These are phyloP conservation scores for Stereocaulon alpinum DNA, from an alignment of 495 filamentous ascomycete genomes.

Conservation along the genomic window DNA sequence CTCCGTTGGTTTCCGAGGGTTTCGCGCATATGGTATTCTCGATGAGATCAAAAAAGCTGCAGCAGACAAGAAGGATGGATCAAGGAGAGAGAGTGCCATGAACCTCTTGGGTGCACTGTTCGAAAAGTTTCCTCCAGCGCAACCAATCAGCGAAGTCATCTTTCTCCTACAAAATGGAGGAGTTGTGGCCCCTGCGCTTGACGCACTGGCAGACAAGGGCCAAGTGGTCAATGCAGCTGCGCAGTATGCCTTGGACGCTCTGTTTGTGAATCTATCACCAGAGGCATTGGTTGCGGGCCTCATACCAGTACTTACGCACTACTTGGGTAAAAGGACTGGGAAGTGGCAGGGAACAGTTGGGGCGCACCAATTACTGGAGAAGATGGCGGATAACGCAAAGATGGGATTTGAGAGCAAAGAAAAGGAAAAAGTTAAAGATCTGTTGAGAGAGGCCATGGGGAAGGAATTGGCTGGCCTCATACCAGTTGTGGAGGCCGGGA, in stretches of 20 bases:
- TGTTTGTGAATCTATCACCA: conserved; percentile 66
- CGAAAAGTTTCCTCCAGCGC: conserved; percentile 71
- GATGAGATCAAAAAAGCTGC: conserved; percentile 73
- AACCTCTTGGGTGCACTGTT: conserved; percentile 88
- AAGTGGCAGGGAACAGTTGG: conserved; percentile 96
- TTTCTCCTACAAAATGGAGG: conserved; percentile 73
- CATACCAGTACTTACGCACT: conserved; percentile 58
- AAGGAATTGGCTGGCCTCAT: conserved; percentile 83
- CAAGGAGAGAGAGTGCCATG: conserved; percentile 83
- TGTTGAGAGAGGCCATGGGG: conserved; percentile 85
- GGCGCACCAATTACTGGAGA: conserved; percentile 69
- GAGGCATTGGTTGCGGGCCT: conserved; percentile 75
- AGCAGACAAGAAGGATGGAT: conserved; percentile 84
- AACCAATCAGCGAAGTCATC: conserved; percentile 67
- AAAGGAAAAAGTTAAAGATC: conserved; percentile 72
- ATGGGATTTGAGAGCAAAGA: conserved; percentile 68
- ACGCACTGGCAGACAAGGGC: conserved; percentile 85
- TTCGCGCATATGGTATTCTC: conserved; percentile 61
- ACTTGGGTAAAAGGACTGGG: conserved; percentile 66
- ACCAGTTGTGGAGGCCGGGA: conserved; percentile 80
- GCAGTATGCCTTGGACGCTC: conserved; percentile 85
- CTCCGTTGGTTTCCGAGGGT: conserved; percentile 65
- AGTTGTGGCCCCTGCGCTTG: conserved; percentile 61
- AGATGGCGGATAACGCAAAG: conserved; percentile 88
- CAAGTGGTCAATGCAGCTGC: conserved; percentile 79